Evolutionary conservation across 352 stramenopile species (phyloP), one percentile per base, ranked within the genome.

Genomic region (Pythium dissotocum): DNA sequence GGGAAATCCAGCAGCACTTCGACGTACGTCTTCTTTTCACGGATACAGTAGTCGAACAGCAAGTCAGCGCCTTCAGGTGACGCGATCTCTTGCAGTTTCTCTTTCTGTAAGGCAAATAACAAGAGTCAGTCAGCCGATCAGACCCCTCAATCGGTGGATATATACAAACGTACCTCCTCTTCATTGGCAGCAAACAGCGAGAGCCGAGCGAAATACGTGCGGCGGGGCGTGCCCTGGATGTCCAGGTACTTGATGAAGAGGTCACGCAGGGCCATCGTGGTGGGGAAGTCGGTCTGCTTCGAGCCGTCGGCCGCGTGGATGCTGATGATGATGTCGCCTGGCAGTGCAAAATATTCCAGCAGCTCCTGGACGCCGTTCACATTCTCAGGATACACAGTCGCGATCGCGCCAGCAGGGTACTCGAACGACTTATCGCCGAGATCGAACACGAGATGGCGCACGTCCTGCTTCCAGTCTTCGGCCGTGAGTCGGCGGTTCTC

Each of bases 21-120:
- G 13, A 80, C 79, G 64, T 97, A 96, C 35, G 85, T 97, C 63
- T 96, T 92, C 63, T 94, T 94, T 67, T 98, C 94, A 28, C 88
- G 86, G 42, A 95, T 94, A 76, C 89, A 96, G 72, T 98, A 98
- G 67, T 97, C 88, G 67, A 97, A 92, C n/a, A 97, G 85, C 35
- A 98, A 71, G 59, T 98, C 94, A 0, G 88, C 89, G 35, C 94
- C 94, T 42, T 91, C 88, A 1, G 90, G 79, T 13, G 88, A 97
- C 7, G 84, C 77, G 7, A 98, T 73, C 65, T 98, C 94, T 36
- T 93, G 68, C 1, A 98, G 80, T 54, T 98, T 98, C 49, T 98
- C 93, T 73, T 87, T 93, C 82, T 92, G 48, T 46, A 18, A 6
- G 14, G 0, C 64, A n/a, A 58, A 32, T 13, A 9, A 30, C 28